These are phyloP conservation scores for Xylaria sp. DNA, from an alignment of 2,329 filamentous ascomycete species.

Conservation along the genomic window DNA sequence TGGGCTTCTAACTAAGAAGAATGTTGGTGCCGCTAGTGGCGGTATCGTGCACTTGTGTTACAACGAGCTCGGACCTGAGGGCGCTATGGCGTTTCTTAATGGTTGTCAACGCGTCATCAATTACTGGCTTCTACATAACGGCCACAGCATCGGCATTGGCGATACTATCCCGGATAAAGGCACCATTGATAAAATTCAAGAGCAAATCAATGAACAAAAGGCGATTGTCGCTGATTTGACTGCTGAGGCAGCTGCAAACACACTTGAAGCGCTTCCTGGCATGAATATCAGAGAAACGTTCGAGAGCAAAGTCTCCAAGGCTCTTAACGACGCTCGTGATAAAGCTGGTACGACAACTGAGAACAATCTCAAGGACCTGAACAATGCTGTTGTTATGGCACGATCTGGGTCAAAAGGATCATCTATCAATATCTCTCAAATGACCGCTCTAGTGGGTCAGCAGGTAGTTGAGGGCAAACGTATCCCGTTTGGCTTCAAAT, in stretches of 20 bases:
- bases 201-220: slow-evolving; percentile 85
- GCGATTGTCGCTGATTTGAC: slow-evolving; percentile 81
- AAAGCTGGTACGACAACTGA: slow-evolving; percentile 93
- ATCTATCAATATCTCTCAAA: slow-evolving; percentile 99
- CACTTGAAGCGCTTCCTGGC: slow-evolving; percentile 91
- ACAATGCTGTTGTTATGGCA: slow-evolving; percentile 97
- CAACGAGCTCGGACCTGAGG: slow-evolving; percentile 89
- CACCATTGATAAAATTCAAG: slow-evolving; percentile 87
- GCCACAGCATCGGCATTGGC: slow-evolving; percentile 97
- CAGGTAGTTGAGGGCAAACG: slow-evolving; percentile 98
- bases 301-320: slow-evolving; percentile 95
- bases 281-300: slow-evolving; percentile 99
- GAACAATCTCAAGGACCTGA: slow-evolving; percentile 91
- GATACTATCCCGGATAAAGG: slow-evolving; percentile 92
- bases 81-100: slow-evolving; percentile 95
- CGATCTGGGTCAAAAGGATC: slow-evolving; percentile 98
- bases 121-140: slow-evolving; percentile 96
- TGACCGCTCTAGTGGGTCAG: slow-evolving; percentile 97
- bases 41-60: slow-evolving; percentile 96
- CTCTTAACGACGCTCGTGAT: slow-evolving; percentile 94
- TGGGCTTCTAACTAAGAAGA: slow-evolving; percentile 92
- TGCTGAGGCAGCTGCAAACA: slow-evolving; percentile 81
- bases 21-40: slow-evolving; percentile 86
- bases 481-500: slow-evolving; percentile 99
- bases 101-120: slow-evolving; percentile 94